Conservation (phyloP, 768 basidiomycete genomes). For the Steccherinum ochraceum region DNA sequence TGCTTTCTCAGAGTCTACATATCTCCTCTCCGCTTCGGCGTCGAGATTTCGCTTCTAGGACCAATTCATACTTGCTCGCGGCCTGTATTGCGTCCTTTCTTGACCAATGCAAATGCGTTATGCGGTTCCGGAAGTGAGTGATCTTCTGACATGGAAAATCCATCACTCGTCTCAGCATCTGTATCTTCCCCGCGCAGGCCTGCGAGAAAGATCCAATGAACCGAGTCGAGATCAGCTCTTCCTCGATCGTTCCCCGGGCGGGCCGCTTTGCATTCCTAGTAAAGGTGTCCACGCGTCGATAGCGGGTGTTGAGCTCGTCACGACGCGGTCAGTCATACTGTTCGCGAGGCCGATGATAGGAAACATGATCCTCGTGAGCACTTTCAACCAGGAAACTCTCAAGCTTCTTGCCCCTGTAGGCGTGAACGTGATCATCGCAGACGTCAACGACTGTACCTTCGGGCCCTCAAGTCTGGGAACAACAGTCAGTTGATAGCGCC, state of each 20-base stretch:
- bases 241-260: background rate
- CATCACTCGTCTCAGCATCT: background rate
- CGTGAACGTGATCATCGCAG: background rate
- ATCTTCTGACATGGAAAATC: background rate
- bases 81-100: background rate
- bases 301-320: background rate
- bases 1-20: background rate
- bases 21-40: too few species aligned
- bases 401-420: background rate
- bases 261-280: background rate
- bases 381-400: background rate
- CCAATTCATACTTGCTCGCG: background rate
- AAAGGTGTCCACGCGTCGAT: background rate
- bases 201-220: background rate
- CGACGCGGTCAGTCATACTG: background rate
- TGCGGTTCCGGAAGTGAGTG: background rate
- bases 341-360: background rate
- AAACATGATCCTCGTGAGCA: background rate
- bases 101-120: background rate
- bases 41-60: background rate
- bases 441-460: background rate
- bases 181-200: background rate
- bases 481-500: constrained; percentile 1
- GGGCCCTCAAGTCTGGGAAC: background rate
- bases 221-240: background rate